Evolutionary conservation across 176 grass and related monocot species (phyloP).

Genomic region (Chloris gayana): DNA sequence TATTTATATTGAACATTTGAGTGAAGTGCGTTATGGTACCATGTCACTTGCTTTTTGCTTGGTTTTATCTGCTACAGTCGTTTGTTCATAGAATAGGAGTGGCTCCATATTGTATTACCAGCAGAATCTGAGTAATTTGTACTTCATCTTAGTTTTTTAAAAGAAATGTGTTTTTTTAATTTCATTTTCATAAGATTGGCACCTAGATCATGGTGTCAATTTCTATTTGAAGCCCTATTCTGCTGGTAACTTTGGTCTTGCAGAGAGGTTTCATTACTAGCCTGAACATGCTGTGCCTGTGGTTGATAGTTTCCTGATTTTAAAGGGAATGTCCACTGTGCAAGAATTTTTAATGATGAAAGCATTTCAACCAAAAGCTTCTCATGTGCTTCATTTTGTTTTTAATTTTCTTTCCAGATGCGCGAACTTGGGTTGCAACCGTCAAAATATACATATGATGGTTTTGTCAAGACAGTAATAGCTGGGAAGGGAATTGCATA

Average conservation of each 20-base stretch:
- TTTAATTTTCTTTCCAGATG: conserved; percentile 69
- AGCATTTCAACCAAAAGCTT: conserved; percentile 19
- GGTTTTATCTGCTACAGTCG: conserved; percentile 13
- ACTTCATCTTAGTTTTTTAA: conserved; percentile 3
- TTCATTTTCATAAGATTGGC: conserved; percentile 26
- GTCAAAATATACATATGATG: conserved; percentile 72
- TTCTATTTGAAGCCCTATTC: conserved; percentile 17
- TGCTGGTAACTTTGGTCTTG: not conserved
- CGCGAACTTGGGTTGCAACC: conserved; percentile 63
- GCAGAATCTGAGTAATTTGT: not conserved
- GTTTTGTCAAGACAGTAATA: conserved; percentile 71
- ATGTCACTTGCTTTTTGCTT: conserved; percentile 2
- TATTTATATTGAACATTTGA: conserved; percentile 13
- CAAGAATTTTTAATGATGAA: not conserved
- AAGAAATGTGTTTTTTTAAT: conserved; percentile 20
- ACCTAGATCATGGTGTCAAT: conserved; percentile 19
- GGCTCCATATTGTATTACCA: not conserved
- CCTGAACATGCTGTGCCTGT: not conserved
- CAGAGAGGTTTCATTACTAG: conserved; percentile 17
- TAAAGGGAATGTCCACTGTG: not conserved
- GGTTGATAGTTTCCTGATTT: not conserved
- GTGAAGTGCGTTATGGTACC: conserved; percentile 3
- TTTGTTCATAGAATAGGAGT: conserved; percentile 2
- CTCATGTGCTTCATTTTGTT: conserved; percentile 1
- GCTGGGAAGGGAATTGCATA: conserved; percentile 60